phyloP scores from a whole-genome alignment of 768 basidiomycete genomes.

The Pleurotus giganteus region DNA sequence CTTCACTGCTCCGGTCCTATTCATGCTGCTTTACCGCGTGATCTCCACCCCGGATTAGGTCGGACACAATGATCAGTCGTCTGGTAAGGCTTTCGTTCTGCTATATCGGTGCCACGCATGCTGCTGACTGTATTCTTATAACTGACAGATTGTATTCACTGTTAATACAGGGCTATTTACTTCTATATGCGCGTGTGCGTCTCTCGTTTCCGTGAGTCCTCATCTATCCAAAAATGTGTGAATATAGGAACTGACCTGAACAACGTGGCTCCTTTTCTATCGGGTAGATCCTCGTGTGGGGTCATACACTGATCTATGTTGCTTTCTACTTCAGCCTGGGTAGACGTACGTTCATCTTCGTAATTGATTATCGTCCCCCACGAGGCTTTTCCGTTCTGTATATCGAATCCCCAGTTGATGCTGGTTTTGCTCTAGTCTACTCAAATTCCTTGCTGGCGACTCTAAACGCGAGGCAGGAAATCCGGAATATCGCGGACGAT shows the following conservation, averaged over 20 bases:
- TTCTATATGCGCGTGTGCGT: constrained; percentile 6
- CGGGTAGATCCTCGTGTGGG: constrained; percentile 21
- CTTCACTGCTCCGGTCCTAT: neutral
- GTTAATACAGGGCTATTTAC: constrained; percentile 12
- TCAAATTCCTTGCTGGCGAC: constrained; percentile 30
- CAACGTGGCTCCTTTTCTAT: neutral
- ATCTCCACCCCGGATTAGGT: constrained; percentile 22
- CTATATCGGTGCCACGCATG: constrained; percentile 52
- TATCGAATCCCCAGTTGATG: neutral
- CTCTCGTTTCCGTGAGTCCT: neutral
- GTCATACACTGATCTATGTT: constrained; percentile 25
- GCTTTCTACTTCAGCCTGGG: constrained; percentile 16
- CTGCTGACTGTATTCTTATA: constrained; percentile 26
- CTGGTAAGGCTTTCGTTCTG: constrained; percentile 16
- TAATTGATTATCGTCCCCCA: neutral
- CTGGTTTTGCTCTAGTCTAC: constrained; percentile 22
- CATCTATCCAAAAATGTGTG: neutral
- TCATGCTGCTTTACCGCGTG: neutral
- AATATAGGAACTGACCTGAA: neutral
- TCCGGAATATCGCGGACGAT: constrained; percentile 42
- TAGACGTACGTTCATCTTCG: constrained; percentile 7
- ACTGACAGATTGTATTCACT: constrained; percentile 10
- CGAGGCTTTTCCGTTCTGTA: neutral
- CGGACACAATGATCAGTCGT: constrained; percentile 44
- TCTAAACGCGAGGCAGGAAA: constrained; percentile 34